Percentiles rank a stretch among this genome's conserved stretches.
Conservation (phyloP, 306 rosid species). For the Senna tora region DNA sequence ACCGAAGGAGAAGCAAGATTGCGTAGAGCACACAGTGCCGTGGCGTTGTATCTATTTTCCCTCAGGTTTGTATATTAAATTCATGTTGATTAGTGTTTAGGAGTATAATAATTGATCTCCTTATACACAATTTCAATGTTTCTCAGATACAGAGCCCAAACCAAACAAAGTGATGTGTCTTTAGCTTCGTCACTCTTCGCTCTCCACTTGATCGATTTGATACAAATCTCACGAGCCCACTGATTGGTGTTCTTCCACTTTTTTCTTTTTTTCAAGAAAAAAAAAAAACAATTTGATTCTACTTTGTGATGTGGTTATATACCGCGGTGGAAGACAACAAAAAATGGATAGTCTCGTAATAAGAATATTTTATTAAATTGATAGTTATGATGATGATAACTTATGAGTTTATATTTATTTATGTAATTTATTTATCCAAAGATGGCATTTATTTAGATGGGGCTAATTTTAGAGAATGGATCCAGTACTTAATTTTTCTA, state of each 20-base stretch:
- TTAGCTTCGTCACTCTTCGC: neutral
- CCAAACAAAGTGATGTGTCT: conserved; percentile 7
- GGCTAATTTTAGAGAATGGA: too few species aligned
- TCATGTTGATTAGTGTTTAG: neutral
- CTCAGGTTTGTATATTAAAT: conserved; percentile 9
- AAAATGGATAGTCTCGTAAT: neutral
- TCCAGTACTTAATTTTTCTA: too few species aligned
- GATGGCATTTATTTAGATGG: too few species aligned
- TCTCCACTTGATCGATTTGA: conserved; percentile 22
- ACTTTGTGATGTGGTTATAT: conserved; percentile 17
- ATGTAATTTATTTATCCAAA: too few species aligned
- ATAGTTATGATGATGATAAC: neutral
- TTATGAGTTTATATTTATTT: neutral
- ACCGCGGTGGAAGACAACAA: neutral
- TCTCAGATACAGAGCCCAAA: conserved; percentile 27
- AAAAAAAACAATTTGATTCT: too few species aligned
- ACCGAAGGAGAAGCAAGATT: conserved; percentile 37
- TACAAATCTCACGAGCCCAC: conserved; percentile 4
- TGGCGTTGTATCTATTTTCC: conserved; percentile 44
- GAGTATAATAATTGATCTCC: neutral
- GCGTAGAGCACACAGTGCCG: conserved; percentile 55
- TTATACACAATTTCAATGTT: neutral
- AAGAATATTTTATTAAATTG: neutral
- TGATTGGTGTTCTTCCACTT: conserved; percentile 35
- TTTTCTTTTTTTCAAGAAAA: too few species aligned